phyloP scores from a whole-genome alignment of 2,329 filamentous ascomycete species.

The Ilyonectria robusta region DNA sequence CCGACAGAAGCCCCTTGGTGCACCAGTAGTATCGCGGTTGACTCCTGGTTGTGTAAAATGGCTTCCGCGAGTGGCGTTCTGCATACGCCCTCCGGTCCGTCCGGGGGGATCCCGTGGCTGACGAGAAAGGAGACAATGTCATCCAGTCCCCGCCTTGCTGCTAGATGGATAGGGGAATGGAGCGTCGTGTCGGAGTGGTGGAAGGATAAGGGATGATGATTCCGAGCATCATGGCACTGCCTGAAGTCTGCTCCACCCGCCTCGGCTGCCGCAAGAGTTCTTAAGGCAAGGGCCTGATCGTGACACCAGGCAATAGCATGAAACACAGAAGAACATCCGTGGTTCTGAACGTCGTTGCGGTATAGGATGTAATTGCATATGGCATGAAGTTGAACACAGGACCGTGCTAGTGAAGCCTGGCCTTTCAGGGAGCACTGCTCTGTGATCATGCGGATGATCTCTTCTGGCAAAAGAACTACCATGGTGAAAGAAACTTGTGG shows the following conservation, averaged over 20 bases:
- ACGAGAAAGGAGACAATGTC: constrained; percentile 9
- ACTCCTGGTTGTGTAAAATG: too few relatives aligned
- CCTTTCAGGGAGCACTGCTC: background rate
- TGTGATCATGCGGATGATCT: constrained; percentile 1
- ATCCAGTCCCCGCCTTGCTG: constrained; percentile 5
- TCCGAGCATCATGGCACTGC: too few relatives aligned
- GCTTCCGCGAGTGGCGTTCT: constrained; percentile 5
- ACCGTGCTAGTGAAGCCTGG: too few relatives aligned
- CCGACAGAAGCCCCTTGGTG: too few relatives aligned
- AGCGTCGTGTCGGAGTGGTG: too few relatives aligned
- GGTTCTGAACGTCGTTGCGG: background rate
- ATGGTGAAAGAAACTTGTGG: too few relatives aligned
- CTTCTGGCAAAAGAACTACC: background rate
- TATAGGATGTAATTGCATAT: background rate
- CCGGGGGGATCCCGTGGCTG: background rate
- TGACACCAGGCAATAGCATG: constrained; percentile 2
- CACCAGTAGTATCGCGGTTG: too few relatives aligned
- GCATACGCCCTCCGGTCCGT: background rate
- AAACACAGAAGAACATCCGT: background rate
- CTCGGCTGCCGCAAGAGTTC: too few relatives aligned
- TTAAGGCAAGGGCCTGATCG: background rate
- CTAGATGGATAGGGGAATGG: constrained; percentile 7
- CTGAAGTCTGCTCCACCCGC: too few relatives aligned
- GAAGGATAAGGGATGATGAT: too few relatives aligned
- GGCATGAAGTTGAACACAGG: background rate